Evolutionary conservation across 148 eudicot genomes (phyloP).

Genomic region (Camellia japonica): DNA sequence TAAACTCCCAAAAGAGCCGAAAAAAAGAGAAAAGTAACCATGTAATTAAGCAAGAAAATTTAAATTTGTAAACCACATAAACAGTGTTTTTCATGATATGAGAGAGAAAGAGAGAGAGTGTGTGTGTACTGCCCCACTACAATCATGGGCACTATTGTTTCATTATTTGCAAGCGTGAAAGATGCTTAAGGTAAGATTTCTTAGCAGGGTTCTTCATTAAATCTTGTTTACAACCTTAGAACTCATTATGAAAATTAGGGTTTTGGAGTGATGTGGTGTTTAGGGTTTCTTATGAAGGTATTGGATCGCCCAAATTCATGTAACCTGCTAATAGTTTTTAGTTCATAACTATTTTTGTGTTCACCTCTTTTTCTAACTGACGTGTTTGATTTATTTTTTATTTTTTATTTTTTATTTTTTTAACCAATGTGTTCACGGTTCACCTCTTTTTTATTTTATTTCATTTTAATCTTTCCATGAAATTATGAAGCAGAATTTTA

Average conservation of each 20-base stretch:
- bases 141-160: not conserved
- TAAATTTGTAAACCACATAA: constrained; percentile 1
- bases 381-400: not conserved
- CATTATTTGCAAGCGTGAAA: not conserved
- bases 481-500: not conserved
- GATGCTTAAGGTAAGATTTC: not conserved
- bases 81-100: constrained; percentile 29
- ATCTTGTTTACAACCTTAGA: not conserved
- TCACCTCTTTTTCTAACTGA: not conserved
- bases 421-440: not conserved
- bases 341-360: not conserved
- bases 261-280: not conserved
- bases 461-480: not conserved
- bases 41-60: not conserved
- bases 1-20: constrained; percentile 28
- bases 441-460: not conserved
- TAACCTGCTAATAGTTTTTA: not conserved
- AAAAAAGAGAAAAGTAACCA: constrained; percentile 9
- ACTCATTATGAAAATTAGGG: constrained; percentile 11
- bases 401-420: not conserved
- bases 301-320: not conserved
- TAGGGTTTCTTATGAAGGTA: not conserved
- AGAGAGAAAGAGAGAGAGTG: constrained; percentile 8
- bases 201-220: not conserved
- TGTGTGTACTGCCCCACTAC: not conserved